A percentile compares a stretch with the other conserved stretches of the same genome.
Conservation (phyloP, 164 flowering plant species). For the Annona cherimola region DNA sequence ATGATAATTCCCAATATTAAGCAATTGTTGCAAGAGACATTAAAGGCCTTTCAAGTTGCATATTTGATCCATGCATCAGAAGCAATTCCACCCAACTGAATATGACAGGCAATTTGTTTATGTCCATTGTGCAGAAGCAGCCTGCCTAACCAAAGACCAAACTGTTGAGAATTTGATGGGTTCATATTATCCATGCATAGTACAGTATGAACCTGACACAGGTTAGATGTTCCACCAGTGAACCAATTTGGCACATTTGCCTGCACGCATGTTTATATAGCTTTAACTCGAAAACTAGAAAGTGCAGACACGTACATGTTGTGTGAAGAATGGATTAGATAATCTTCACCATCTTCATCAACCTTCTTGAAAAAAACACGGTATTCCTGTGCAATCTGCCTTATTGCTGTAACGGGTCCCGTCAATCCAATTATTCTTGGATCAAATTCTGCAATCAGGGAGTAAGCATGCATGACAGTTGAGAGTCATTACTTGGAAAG, state of each 20-base stretch:
- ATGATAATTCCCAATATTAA: neutral
- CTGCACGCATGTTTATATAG: neutral
- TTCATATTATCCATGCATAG: neutral
- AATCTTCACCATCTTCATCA: conserved; percentile 82
- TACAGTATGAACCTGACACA: neutral
- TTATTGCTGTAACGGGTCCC: conserved; percentile 45
- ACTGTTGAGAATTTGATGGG: neutral
- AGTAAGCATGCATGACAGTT: conserved; percentile 1
- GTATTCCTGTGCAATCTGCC: conserved; percentile 81
- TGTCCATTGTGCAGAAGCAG: neutral
- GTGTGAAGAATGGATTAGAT: conserved; percentile 80
- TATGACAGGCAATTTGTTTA: neutral
- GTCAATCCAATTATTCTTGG: conserved; percentile 74
- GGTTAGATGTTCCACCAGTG: neutral
- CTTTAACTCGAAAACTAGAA: neutral
- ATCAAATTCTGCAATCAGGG: conserved; percentile 60
- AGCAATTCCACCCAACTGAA: neutral
- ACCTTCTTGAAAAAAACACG: conserved; percentile 72
- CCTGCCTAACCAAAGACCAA: neutral
- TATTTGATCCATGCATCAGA: neutral
- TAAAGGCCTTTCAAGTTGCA: neutral
- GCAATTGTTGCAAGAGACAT: neutral
- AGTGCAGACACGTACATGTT: conserved; percentile 47
- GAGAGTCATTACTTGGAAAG: neutral
- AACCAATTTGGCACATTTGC: neutral